phyloP scores from a whole-genome alignment of 805 yeast species.

The Candida hungchunana region DNA sequence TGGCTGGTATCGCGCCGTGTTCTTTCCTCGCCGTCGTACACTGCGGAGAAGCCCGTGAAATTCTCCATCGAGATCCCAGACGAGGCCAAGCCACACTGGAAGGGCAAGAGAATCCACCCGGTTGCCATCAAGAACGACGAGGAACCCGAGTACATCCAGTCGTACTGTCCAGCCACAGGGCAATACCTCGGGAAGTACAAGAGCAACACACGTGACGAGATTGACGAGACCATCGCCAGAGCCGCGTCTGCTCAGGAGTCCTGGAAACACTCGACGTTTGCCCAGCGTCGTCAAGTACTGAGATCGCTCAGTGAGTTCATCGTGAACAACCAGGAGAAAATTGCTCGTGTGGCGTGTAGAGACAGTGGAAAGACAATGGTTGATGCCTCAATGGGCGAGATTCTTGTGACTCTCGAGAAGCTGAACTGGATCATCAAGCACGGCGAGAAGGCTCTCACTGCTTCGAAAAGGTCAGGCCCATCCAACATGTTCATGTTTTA shows the following conservation, averaged over 20 bases:
- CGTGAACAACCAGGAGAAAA: slow-evolving; percentile 74
- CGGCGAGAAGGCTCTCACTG: slow-evolving; percentile 64
- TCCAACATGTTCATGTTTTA: slow-evolving; percentile 80
- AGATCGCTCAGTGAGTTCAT: slow-evolving; percentile 68
- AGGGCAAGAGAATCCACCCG: slow-evolving; percentile 73
- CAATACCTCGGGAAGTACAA: slow-evolving; percentile 73
- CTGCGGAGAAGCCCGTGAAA: slow-evolving; percentile 32
- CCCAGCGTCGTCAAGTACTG: slow-evolving; percentile 65
- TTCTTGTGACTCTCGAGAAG: slow-evolving; percentile 91
- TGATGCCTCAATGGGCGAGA: slow-evolving; percentile 96
- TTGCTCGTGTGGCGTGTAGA: slow-evolving; percentile 91
- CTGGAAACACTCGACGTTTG: slow-evolving; percentile 44
- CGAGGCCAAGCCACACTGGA: slow-evolving; percentile 87
- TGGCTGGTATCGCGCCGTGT: slow-evolving; percentile 16
- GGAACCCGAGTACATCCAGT: slow-evolving; percentile 68
- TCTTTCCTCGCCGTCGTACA: slow-evolving; percentile 1
- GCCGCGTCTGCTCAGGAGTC: slow-evolving; percentile 32
- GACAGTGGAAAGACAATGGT: slow-evolving; percentile 95
- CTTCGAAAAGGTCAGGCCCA: slow-evolving; percentile 81
- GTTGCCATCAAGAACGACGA: slow-evolving; percentile 52
- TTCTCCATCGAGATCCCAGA: slow-evolving; percentile 60
- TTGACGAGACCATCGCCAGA: slow-evolving; percentile 54
- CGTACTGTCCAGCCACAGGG: slow-evolving; percentile 96
- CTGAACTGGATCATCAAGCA: slow-evolving; percentile 83
- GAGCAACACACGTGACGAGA: slow-evolving; percentile 62